phyloP scores from a whole-genome alignment of 2,329 filamentous ascomycete species.

The Ophiocordyceps sinensis region DNA sequence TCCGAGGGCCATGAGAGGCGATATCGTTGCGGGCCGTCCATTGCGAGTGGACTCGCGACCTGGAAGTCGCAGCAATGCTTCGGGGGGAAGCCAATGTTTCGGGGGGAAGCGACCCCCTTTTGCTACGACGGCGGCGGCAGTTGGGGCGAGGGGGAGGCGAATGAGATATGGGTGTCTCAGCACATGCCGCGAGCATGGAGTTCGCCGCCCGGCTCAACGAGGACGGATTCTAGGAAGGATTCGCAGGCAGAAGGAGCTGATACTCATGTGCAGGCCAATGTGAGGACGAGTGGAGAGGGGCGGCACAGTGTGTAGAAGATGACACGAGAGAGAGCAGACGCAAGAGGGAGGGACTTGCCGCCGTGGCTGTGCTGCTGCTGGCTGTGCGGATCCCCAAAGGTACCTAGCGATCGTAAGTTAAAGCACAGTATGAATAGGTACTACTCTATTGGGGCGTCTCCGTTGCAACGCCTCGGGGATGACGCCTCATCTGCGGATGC shows the following conservation, averaged over 20 bases:
- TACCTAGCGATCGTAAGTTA: no score
- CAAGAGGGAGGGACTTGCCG: no score
- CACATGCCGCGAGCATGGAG: background rate
- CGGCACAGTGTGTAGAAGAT: no score
- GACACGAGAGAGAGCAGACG: no score
- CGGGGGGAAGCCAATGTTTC: background rate
- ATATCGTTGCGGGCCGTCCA: background rate
- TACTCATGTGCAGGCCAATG: no score
- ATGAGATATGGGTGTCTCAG: background rate
- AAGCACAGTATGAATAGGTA: no score
- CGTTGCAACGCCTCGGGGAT: no score
- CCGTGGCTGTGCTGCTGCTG: no score
- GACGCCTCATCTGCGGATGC: no score
- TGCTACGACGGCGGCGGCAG: background rate
- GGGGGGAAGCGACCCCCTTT: background rate
- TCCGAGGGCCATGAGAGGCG: background rate
- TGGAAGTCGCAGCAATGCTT: slow-evolving; percentile 1
- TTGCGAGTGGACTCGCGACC: slow-evolving; percentile 1
- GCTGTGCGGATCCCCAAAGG: no score
- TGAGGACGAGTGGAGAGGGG: no score
- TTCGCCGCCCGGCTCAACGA: background rate
- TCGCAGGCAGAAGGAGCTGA: background rate
- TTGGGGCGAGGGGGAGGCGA: background rate
- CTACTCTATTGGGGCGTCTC: no score
- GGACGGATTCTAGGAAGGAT: background rate